Evolutionary conservation across 2,329 filamentous ascomycete genomes (phyloP).

Genomic region (Fusarium illudens): DNA sequence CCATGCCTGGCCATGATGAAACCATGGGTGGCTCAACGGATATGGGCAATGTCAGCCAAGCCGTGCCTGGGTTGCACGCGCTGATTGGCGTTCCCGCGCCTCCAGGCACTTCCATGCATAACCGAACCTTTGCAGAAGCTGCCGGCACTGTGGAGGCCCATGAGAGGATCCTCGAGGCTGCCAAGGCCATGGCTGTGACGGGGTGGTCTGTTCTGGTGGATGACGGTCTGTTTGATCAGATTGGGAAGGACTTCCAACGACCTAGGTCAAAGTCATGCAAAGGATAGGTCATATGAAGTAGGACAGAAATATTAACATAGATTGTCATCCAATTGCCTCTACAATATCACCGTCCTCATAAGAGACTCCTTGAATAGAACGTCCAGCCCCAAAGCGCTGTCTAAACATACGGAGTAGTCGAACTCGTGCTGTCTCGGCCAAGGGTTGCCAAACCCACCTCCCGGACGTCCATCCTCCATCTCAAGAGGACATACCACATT

Average conservation of each 20-base stretch:
- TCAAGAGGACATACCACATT: neutral
- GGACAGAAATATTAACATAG: fast-evolving
- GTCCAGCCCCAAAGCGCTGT: neutral
- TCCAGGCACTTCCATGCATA: neutral
- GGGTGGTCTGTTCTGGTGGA: neutral
- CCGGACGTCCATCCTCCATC: neutral
- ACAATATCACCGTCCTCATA: neutral
- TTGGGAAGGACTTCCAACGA: neutral
- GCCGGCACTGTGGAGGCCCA: neutral
- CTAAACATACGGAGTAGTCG: fast-evolving
- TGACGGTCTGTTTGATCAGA: neutral
- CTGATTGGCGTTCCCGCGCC: neutral
- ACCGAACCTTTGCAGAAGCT: neutral
- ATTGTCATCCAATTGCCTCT: neutral
- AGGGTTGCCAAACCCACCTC: no score
- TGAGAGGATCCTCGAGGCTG: neutral
- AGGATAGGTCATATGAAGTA: no score
- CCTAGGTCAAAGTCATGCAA: neutral
- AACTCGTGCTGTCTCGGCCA: no score
- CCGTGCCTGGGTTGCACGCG: neutral
- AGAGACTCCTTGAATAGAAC: neutral
- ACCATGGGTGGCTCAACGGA: neutral
- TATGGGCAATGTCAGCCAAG: neutral
- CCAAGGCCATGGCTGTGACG: neutral
- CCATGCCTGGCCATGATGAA: neutral